phyloP scores from a whole-genome alignment of 2,329 filamentous ascomycete species.

The Plenodomus tracheiphilus region DNA sequence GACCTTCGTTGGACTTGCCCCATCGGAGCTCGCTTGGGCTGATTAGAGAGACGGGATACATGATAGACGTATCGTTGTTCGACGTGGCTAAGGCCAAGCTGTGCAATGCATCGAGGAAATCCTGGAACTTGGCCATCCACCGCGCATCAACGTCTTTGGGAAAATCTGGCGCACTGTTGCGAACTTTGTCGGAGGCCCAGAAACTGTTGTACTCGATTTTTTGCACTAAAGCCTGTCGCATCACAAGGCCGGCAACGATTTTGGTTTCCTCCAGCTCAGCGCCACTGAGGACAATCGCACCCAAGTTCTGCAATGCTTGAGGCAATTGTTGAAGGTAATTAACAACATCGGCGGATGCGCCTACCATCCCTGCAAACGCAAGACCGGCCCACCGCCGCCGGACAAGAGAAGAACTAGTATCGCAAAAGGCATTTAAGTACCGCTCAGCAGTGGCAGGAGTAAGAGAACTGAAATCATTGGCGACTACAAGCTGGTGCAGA shows the following conservation, averaged over 20 bases:
- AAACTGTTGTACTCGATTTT: constrained; percentile 28
- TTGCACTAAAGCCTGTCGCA: constrained; percentile 27
- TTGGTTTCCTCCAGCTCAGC: constrained; percentile 34
- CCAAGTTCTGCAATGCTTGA: constrained; percentile 21
- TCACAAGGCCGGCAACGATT: constrained; percentile 36
- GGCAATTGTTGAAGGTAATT: constrained; percentile 15
- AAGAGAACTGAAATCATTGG: constrained; percentile 8
- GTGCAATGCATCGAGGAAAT: constrained; percentile 30
- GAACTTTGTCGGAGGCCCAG: constrained; percentile 31
- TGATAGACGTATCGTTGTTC: constrained; percentile 13
- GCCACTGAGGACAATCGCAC: constrained; percentile 25
- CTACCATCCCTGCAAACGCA: constrained; percentile 32
- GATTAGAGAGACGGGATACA: constrained; percentile 27
- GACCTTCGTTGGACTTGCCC: constrained; percentile 10
- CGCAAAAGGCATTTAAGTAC: constrained; percentile 35
- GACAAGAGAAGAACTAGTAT: constrained; percentile 12
- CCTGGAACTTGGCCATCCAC: constrained; percentile 37
- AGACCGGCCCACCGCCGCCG: constrained; percentile 39
- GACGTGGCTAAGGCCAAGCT: constrained; percentile 15
- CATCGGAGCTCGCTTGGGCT: constrained; percentile 28
- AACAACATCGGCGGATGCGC: constrained; percentile 16
- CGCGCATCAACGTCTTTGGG: constrained; percentile 13
- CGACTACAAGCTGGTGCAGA: constrained; percentile 22
- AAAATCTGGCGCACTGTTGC: constrained; percentile 27
- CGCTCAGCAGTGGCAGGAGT: constrained; percentile 17